Evolutionary conservation across 2,329 filamentous ascomycete genomes (phyloP).

Genomic region (Arthrobotrys pseudoclavata): DNA sequence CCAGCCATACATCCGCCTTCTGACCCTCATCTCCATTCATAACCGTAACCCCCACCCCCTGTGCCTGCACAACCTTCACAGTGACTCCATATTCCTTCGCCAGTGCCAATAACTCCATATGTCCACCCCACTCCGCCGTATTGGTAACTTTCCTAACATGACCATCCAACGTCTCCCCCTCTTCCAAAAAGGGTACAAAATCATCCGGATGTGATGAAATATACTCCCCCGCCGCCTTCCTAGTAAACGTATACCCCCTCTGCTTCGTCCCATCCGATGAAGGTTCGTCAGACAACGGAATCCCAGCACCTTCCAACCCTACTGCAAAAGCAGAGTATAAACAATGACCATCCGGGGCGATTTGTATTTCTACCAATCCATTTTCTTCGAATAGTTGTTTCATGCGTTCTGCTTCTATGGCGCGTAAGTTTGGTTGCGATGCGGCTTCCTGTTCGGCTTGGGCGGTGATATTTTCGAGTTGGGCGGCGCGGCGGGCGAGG

Average conservation of each 20-base stretch:
- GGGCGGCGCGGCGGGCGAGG: conserved; percentile 87
- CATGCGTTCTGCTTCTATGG: conserved; percentile 79
- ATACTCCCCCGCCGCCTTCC: conserved; percentile 80
- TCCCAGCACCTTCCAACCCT: conserved; percentile 72
- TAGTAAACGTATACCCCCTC: conserved; percentile 75
- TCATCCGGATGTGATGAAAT: conserved; percentile 81
- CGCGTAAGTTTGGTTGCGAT: conserved; percentile 79
- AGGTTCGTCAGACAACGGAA: conserved; percentile 20
- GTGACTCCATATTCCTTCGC: conserved; percentile 83
- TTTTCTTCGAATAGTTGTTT: conserved; percentile 74
- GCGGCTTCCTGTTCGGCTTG: conserved; percentile 82
- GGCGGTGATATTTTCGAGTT: conserved; percentile 78
- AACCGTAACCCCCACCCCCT: conserved; percentile 81
- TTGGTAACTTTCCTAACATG: conserved; percentile 84
- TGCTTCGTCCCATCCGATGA: conserved; percentile 59
- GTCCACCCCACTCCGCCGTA: conserved; percentile 95
- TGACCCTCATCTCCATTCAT: conserved; percentile 67
- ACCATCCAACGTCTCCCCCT: conserved; percentile 73
- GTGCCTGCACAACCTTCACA: conserved; percentile 88
- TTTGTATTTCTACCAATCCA: conserved; percentile 79
- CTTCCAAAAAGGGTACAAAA: conserved; percentile 88
- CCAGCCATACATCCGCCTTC: conserved; percentile 79
- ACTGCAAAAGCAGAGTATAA: conserved; percentile 92
- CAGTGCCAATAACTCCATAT: conserved; percentile 88
- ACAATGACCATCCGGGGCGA: conserved; percentile 93